Evolutionary conservation across 2,329 filamentous ascomycete genomes (phyloP), one percentile per base, ranked within the genome.

Genomic region (Tolypocladium tundrense): DNA sequence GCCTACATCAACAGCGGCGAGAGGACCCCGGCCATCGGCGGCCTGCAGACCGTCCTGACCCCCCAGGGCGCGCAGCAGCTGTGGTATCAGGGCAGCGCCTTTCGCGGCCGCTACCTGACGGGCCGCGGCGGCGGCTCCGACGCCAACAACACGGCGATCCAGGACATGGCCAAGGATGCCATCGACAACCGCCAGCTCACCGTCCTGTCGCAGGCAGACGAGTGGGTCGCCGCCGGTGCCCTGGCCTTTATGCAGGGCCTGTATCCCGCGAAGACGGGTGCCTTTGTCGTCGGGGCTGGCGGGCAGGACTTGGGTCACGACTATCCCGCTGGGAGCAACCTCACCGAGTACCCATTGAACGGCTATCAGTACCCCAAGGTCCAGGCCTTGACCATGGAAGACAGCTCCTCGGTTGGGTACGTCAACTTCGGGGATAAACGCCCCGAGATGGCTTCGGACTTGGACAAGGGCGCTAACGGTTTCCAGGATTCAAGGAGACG

Each of bases 311-410:
- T 80, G 14, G 76, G 83, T 61, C 81, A 77, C 42, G 65, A 71
- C 50, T 64, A 66, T 40, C 57, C 57, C 5, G 43, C 58, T 2
- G 57, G 60, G 7, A 62, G 84, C 13, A 82, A 79, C 5, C 70
- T 75, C 2, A 74, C 88, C 7, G 74, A 84, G 33, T 82, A 83
- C 45, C 91, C 91, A 0, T 72, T 96, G 65, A 75, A 82, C 57
- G 91, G 91, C 11, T 96, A 92, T 68, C 91, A 96, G 68, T 84
- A 95, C 63, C 87, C 93, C 21, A 83, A 83, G 1, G 75, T 96
- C 42, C 74, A 79, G 51, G 79, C 81, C 0, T 69, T 85, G 9
- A 73, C 78, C 1, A 70, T 60, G 0, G 63, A 70, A 7, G 79
- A 83, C 58, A 73, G 70, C 13, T 70, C 73, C 21, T 79, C 75